phyloP scores from a whole-genome alignment of 768 basidiomycete genomes.

The Cyclocybe cylindracea region DNA sequence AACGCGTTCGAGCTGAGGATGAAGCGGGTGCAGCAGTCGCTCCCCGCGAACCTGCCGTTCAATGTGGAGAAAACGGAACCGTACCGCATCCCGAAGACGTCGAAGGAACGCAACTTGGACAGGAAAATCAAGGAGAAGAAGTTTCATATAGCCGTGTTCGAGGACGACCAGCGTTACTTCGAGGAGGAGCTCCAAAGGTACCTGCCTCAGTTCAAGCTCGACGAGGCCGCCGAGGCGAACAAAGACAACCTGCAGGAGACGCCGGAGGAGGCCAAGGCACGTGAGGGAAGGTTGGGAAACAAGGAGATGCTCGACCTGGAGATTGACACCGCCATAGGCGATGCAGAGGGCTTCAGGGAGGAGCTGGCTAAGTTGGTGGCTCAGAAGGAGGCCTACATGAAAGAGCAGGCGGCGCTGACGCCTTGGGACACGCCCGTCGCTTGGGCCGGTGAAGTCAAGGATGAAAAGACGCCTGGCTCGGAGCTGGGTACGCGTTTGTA shows the following conservation, averaged over 20 bases:
- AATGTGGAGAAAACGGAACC: no score
- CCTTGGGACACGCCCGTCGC: constrained; percentile 32
- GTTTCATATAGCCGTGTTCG: no score
- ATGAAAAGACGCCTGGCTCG: constrained; percentile 46
- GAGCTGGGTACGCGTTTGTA: constrained; percentile 68
- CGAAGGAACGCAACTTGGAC: no score
- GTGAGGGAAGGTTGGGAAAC: not conserved
- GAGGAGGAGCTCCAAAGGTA: not conserved
- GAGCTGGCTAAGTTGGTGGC: not conserved
- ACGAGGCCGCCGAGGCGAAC: constrained; percentile 2
- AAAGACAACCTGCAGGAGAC: not conserved
- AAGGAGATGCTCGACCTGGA: not conserved
- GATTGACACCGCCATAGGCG: not conserved
- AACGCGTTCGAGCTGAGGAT: constrained; percentile 20
- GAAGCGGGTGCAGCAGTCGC: constrained; percentile 19
- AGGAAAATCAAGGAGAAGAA: no score
- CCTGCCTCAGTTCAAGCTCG: not conserved
- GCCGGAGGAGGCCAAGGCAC: not conserved
- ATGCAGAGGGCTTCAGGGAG: not conserved
- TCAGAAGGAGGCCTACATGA: not conserved
- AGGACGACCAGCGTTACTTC: no score
- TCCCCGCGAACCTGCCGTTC: constrained; percentile 8
- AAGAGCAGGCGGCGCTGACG: not conserved
- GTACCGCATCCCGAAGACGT: no score
- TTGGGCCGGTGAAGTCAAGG: constrained; percentile 48